These are phyloP conservation scores for Pyrenula massariospora DNA, from an alignment of 495 filamentous ascomycete species.

Conservation along the genomic window DNA sequence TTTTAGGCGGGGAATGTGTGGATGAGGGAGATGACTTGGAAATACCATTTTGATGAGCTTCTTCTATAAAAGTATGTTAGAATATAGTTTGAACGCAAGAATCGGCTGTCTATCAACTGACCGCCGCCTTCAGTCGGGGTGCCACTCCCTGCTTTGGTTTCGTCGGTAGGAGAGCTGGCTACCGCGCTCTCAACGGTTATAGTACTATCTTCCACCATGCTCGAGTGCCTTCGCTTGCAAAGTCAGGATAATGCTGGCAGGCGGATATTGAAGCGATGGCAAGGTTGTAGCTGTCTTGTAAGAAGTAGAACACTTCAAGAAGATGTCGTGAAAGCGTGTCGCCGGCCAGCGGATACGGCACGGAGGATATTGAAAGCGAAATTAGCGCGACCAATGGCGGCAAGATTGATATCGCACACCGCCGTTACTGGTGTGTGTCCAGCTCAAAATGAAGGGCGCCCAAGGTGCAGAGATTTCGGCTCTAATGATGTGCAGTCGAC, in stretches of 20 bases:
- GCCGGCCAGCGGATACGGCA: neutral
- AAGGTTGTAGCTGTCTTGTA: no score
- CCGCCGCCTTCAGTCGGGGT: neutral
- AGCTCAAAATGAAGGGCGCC: neutral
- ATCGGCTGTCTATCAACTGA: neutral
- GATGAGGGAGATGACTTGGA: neutral
- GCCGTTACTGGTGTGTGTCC: neutral
- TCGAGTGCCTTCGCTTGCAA: neutral
- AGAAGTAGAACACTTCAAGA: no score
- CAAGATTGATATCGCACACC: neutral
- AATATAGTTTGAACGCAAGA: neutral
- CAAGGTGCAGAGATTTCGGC: neutral
- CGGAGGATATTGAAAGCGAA: neutral
- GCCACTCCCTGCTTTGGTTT: neutral
- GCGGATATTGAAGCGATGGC: no score
- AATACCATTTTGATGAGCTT: neutral
- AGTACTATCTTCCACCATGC: neutral
- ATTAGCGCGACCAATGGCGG: neutral
- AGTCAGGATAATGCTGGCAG: no score
- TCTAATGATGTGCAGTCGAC: neutral
- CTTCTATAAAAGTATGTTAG: neutral
- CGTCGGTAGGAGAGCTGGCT: neutral
- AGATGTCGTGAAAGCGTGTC: no score
- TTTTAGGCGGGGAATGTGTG: slow-evolving; percentile 61
- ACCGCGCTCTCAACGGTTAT: neutral